Conservation (phyloP, 345 rosid species). For the Acer yangbiense region DNA sequence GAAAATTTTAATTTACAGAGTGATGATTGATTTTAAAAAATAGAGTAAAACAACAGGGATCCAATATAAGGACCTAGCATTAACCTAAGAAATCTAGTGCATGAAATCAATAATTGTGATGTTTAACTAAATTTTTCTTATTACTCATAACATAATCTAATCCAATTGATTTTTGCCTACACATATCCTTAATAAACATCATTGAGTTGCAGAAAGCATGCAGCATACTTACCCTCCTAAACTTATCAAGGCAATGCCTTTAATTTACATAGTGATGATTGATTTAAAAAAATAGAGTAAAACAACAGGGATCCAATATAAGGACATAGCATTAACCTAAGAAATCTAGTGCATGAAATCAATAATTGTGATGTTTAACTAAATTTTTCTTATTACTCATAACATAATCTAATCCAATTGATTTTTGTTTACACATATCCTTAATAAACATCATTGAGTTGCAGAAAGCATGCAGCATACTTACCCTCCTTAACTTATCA, state of each 20-base stretch:
- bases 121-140: background rate
- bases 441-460: background rate
- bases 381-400: background rate
- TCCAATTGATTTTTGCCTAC: background rate
- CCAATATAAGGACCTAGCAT: background rate
- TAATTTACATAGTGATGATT: background rate
- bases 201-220: background rate
- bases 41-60: background rate
- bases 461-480: background rate
- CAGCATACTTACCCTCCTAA: background rate
- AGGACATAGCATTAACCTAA: background rate
- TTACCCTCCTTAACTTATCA: background rate
- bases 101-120: background rate
- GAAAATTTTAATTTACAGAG: background rate
- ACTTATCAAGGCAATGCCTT: background rate
- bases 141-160: background rate
- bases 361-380: slow-evolving; percentile 4
- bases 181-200: background rate
- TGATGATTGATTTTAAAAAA: background rate
- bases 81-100: background rate
- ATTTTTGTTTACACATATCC: background rate
- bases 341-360: background rate
- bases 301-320: slow-evolving; percentile 1
- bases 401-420: background rate
- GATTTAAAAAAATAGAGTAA: background rate